Conservation (phyloP, 495 filamentous ascomycete genomes). For the Penicillium odoratum region DNA sequence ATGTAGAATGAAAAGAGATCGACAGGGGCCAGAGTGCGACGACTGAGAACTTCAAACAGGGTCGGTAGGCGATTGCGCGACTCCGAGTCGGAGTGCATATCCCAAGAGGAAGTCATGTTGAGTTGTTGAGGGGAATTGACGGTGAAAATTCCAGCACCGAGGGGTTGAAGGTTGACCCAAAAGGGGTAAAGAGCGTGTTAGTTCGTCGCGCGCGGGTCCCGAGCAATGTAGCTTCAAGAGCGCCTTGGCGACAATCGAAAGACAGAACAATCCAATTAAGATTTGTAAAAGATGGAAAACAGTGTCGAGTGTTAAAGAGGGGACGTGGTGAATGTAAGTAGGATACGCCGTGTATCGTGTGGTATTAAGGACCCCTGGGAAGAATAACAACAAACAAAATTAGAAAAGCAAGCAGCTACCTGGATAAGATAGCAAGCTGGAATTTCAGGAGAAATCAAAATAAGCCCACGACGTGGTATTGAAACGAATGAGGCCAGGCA, state of each 20-base stretch:
- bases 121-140: background rate
- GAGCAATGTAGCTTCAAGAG: conserved; percentile 10
- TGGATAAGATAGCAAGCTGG: conserved; percentile 7
- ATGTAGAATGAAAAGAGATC: conserved; percentile 99
- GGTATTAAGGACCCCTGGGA: conserved; percentile 9
- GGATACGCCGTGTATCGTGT: conserved; percentile 13
- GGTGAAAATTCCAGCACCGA: conserved; percentile 27
- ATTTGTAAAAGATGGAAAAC: conserved; percentile 4
- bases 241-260: conserved; percentile 10
- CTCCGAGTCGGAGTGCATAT: conserved; percentile 36
- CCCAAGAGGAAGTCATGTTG: conserved; percentile 36
- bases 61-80: conserved; percentile 84
- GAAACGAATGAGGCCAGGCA: conserved; percentile 20
- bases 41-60: conserved; percentile 90
- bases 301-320: conserved; percentile 15
- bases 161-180: conserved; percentile 20
- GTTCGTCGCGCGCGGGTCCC: conserved; percentile 10
- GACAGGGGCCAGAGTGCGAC: conserved; percentile 86
- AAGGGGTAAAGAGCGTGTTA: conserved; percentile 24
- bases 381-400: background rate
- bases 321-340: conserved; percentile 13
- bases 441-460: conserved; percentile 8
- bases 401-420: background rate
- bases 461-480: conserved; percentile 5
- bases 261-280: background rate